Percentiles rank a stretch among this genome's conserved stretches.
phyloP scores from a whole-genome alignment of 768 basidiomycete genomes.

The Glaciozyma antarctica region DNA sequence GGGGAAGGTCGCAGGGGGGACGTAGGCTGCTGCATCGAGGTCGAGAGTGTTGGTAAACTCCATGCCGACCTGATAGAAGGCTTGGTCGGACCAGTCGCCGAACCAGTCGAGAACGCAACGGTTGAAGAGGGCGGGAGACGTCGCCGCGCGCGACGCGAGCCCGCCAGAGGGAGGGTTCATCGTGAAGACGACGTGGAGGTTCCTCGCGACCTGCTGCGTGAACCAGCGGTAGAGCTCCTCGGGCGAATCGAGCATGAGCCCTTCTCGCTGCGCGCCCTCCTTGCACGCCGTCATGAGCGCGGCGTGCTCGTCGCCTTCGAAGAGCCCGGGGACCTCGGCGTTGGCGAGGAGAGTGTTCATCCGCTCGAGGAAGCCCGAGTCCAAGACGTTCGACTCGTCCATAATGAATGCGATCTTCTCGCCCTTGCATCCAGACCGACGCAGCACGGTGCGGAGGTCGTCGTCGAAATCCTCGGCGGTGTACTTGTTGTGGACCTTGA shows the following conservation, averaged over 20 bases:
- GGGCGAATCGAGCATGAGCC: constrained; percentile 93
- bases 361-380: constrained; percentile 97
- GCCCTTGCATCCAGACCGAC: constrained; percentile 92
- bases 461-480: constrained; percentile 98
- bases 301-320: constrained; percentile 98
- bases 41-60: constrained; percentile 93
- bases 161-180: constrained; percentile 98
- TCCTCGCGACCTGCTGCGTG: constrained; percentile 94
- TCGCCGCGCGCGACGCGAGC: constrained; percentile 87
- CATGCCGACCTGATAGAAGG: constrained; percentile 93
- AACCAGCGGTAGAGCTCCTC: constrained; percentile 99
- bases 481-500: constrained; percentile 99
- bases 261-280: constrained; percentile 97
- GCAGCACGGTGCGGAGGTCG: constrained; percentile 85
- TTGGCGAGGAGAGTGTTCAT: constrained; percentile 99
- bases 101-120: constrained; percentile 99
- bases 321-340: constrained; percentile 99
- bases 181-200: constrained; percentile 96
- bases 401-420: constrained; percentile 99
- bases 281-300: constrained; percentile 99
- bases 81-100: constrained; percentile 98
- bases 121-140: constrained; percentile 96
- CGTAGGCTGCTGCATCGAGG: constrained; percentile 74
- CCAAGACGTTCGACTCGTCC: constrained; percentile 99
- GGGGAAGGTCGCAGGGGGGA: constrained; percentile 72